Conservation (phyloP, 495 filamentous ascomycete species). For the Aspergillus ostianus region DNA sequence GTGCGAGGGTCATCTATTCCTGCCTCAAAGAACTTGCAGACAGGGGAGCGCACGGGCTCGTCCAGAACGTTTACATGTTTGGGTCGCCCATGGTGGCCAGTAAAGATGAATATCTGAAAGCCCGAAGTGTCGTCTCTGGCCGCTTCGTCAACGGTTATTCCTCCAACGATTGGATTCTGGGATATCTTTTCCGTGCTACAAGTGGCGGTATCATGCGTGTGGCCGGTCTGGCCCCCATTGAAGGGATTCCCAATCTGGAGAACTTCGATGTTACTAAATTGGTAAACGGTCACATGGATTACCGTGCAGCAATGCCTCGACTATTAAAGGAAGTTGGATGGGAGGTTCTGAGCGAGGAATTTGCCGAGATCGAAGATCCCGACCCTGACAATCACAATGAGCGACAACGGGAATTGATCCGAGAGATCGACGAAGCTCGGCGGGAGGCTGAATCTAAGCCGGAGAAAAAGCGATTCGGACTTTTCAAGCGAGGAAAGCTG, state of each 20-base stretch:
- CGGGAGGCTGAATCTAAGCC: constrained; percentile 75
- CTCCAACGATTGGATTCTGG: constrained; percentile 95
- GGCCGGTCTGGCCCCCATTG: constrained; percentile 81
- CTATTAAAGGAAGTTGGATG: constrained; percentile 84
- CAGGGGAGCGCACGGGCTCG: constrained; percentile 82
- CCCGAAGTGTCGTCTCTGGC: constrained; percentile 77
- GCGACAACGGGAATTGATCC: constrained; percentile 88
- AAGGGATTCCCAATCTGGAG: constrained; percentile 76
- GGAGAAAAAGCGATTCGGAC: constrained; percentile 70
- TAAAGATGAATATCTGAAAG: constrained; percentile 83
- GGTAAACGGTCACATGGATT: constrained; percentile 95
- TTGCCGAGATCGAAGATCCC: constrained; percentile 94
- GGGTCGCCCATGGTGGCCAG: constrained; percentile 90
- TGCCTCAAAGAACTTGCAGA: constrained; percentile 84
- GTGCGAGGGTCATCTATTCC: constrained; percentile 87
- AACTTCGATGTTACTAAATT: constrained; percentile 84
- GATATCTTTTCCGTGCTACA: constrained; percentile 94
- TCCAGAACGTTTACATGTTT: constrained; percentile 96
- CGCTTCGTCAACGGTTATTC: constrained; percentile 95
- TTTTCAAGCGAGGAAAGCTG: constrained; percentile 75
- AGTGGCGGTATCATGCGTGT: constrained; percentile 88
- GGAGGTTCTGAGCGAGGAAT: constrained; percentile 88
- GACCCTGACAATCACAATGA: constrained; percentile 91
- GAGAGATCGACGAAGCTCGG: constrained; percentile 92
- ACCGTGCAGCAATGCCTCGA: constrained; percentile 85